Conservation (phyloP, 2,329 filamentous ascomycete genomes). For the Colletotrichum kahawae region DNA sequence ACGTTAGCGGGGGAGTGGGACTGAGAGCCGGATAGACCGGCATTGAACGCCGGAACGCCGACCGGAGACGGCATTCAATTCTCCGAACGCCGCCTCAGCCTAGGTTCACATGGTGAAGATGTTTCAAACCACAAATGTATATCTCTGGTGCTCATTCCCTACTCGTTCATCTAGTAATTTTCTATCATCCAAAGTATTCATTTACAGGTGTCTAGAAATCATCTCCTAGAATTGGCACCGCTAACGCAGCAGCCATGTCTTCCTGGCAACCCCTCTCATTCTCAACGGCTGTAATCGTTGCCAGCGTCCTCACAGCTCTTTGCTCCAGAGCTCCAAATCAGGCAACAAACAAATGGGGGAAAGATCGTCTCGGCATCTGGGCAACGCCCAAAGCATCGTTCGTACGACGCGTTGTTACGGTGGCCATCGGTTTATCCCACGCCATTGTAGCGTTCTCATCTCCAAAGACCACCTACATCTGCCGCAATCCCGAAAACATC, state of each 20-base stretch:
- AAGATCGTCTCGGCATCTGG: neutral
- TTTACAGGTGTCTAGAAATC: rapidly evolving
- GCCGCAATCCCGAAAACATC: neutral
- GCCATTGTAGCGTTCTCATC: neutral
- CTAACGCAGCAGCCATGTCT: neutral
- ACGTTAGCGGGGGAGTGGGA: neutral
- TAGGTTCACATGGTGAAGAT: neutral
- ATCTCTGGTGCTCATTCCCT: neutral
- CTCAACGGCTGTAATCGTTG: neutral
- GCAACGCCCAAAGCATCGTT: neutral
- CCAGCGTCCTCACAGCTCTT: neutral
- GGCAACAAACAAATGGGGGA: rapidly evolving
- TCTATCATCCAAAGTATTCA: neutral
- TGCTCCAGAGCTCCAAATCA: neutral
- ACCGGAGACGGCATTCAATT: neutral
- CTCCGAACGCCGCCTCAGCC: neutral
- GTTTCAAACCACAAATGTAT: neutral
- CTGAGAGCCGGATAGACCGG: neutral
- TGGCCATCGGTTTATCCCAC: neutral
- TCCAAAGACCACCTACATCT: neutral
- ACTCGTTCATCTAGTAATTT: neutral
- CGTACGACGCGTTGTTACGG: neutral
- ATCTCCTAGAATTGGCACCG: too few relatives aligned
- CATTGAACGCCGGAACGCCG: neutral
- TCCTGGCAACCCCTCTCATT: neutral